phyloP scores from a whole-genome alignment of 2,329 filamentous ascomycete genomes.

The Aureobasidium sp. region DNA sequence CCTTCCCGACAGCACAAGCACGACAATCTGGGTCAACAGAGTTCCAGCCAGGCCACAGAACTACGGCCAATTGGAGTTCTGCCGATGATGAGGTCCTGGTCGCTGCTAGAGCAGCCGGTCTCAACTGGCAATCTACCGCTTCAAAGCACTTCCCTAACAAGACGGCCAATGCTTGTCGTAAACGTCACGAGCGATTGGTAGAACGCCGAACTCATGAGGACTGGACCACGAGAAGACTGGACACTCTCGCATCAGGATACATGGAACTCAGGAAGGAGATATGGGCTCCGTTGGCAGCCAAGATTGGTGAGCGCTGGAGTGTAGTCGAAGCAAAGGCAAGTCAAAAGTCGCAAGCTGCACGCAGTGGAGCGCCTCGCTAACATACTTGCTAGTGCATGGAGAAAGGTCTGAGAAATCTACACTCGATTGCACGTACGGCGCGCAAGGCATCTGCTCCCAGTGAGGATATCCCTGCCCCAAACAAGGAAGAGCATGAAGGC shows the following conservation, averaged over 20 bases:
- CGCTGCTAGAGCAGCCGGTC: constrained; percentile 61
- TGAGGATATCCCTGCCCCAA: constrained; percentile 26
- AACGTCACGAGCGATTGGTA: constrained; percentile 78
- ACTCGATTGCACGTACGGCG: constrained; percentile 59
- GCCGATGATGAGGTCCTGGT: constrained; percentile 70
- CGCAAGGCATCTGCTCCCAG: constrained; percentile 55
- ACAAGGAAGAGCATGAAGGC: constrained; percentile 45
- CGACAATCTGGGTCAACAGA: constrained; percentile 26
- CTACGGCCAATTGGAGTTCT: constrained; percentile 55
- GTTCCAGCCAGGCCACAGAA: constrained; percentile 25
- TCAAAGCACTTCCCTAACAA: constrained; percentile 69
- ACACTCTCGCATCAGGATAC: constrained; percentile 69
- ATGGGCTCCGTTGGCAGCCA: constrained; percentile 67
- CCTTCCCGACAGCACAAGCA: constrained; percentile 26
- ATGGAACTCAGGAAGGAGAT: constrained; percentile 74
- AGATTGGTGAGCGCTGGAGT: constrained; percentile 49
- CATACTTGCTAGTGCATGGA: constrained; percentile 61
- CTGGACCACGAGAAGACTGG: constrained; percentile 70
- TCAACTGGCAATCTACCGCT: constrained; percentile 81
- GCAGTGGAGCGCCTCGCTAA: constrained; percentile 12
- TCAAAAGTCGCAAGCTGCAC: constrained; percentile 33
- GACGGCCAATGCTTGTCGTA: constrained; percentile 75
- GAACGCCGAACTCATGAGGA: constrained; percentile 66
- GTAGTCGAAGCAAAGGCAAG: constrained; percentile 78
- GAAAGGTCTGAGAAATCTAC: constrained; percentile 74